Evolutionary conservation across 164 flowering plant genomes (phyloP), one percentile per base, ranked within the genome.

Genomic region (Annona cherimola): DNA sequence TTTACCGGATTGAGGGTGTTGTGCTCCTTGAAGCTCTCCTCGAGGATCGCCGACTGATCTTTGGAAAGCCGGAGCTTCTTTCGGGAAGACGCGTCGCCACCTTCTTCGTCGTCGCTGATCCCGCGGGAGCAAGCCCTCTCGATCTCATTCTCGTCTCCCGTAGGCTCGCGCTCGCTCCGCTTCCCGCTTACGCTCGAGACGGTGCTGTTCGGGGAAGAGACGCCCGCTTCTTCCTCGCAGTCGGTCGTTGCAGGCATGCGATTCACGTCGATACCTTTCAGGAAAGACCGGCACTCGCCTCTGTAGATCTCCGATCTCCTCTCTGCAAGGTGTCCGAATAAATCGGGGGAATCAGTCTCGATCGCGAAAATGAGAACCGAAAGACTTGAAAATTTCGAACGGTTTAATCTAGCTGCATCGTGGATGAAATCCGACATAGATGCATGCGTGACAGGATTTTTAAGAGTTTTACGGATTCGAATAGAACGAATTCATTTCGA

Each of bases 221-320:
- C 90, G 1, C 87, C 89, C 7, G 81, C 87, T 41, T 88, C 89
- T 7, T 88, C 94, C 16, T 91, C 92, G 43, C 82, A 75, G 16
- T 86, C 91, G 2, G 61, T 76, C 12, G 78, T 79, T 7, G 83
- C 63, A 4, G 92, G 93, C 71, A 77, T 59, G 67, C 88, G 71
- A 78, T 90, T 92, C 77, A 92, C 96, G 79, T 92, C 98, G 67
- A 92, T 88, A 3, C 93, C 96, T n/a, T 86, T 71, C n/a, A 89
- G 79, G 72, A 86, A 89, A 20, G 91, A 77, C 75, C 86, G 78
- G 1, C 79, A 67, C 6, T 79, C 90, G 35, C 74, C 80, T 63
- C 81, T 75, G 75, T 70, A 80, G 4, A 80, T 59, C 8, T 82
- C 90, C 0, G 81, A 61, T 71, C 45, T 83, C 66, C 83, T 85